Base-by-base conservation (phyloP, 1,139 yeast species). In the Kodamaea anthophila region DNA sequence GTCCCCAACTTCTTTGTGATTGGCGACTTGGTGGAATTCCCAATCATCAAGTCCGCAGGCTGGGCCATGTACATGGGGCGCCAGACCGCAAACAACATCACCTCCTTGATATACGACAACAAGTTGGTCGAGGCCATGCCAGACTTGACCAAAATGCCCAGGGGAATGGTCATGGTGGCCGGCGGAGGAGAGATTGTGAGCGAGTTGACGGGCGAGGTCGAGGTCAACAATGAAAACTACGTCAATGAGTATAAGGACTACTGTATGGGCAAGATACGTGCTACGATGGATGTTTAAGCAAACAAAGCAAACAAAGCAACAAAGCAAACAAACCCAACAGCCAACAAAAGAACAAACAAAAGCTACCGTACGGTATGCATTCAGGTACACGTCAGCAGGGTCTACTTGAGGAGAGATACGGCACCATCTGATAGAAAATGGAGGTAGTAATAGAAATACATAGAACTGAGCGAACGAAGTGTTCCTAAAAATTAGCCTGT, bases 51-150 rank as follows among this genome's bases (percentile, higher is more conserved):
- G 42, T 58, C 65, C 24, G 71, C 71, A 1, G 71, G 71, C 0
- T 65, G 71, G 71, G 71, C 70, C 4, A 52, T 62, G 46, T 64
- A 59, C 39, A 62, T 60, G 59, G 71, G 70, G 2, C 42, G 67
- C 26, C 60, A 53, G 34, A 59, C 51, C 2, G 69, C 70, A n/a
- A 58, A 60, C 37, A 65, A 65, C 33, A 43, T 65, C 21, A 47
- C 54, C 15, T 49, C 57, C 30, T 35, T 54, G 18, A 45, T 61
- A 2, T 46, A 57, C 30, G 60, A 60, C 14, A 44, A 44, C 11
- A 38, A 45, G 26, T 41, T 64, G 26, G 53, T 55, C 15, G 70
- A 65, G 39, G 55, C 60, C 1, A 47, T 58, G 34, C 64, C 66
- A 1, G 65, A 61, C 31, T 39, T 60, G 12, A 37, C 47, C 4